Evolutionary conservation across 768 basidiomycete genomes (phyloP).

Genomic region (Hericium rajendrae): DNA sequence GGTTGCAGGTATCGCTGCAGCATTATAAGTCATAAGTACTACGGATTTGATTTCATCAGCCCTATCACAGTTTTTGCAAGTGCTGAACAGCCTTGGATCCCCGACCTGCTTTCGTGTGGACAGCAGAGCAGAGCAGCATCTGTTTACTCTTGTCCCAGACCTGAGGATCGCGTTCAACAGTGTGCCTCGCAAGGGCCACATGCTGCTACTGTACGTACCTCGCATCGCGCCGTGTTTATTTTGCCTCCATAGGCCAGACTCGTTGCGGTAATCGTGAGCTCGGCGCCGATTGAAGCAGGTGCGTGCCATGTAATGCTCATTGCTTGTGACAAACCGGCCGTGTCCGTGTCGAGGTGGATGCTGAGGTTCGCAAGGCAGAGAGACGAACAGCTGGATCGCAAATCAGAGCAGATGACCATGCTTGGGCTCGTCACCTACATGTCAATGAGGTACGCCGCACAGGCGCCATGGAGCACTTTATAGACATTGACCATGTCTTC

Average conservation of each 20-base stretch:
- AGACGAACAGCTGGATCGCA: slow-evolving; percentile 11
- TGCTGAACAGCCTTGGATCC: slow-evolving; percentile 5
- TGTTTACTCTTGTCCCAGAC: background rate
- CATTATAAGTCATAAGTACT: slow-evolving; percentile 1
- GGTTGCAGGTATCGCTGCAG: slow-evolving; percentile 12
- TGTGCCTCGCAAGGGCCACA: background rate
- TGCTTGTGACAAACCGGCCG: slow-evolving; percentile 11
- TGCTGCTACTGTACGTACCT: background rate
- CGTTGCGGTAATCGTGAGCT: background rate
- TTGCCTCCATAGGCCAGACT: background rate
- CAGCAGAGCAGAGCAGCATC: background rate
- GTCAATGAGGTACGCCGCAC: slow-evolving; percentile 18
- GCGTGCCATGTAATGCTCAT: slow-evolving; percentile 15
- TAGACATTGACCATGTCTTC: slow-evolving; percentile 20
- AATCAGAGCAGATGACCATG: background rate
- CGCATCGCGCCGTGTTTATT: background rate
- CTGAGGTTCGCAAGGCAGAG: slow-evolving; percentile 8
- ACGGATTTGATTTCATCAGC: background rate
- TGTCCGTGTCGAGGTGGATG: background rate
- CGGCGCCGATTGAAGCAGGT: background rate
- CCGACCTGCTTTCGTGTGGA: slow-evolving; percentile 11
- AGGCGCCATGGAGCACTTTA: slow-evolving; percentile 17
- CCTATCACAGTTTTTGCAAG: background rate
- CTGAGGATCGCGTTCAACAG: background rate
- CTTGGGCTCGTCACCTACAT: slow-evolving; percentile 4